Conservation (phyloP, 208 protist species). For the Acanthamoeba royreba region DNA sequence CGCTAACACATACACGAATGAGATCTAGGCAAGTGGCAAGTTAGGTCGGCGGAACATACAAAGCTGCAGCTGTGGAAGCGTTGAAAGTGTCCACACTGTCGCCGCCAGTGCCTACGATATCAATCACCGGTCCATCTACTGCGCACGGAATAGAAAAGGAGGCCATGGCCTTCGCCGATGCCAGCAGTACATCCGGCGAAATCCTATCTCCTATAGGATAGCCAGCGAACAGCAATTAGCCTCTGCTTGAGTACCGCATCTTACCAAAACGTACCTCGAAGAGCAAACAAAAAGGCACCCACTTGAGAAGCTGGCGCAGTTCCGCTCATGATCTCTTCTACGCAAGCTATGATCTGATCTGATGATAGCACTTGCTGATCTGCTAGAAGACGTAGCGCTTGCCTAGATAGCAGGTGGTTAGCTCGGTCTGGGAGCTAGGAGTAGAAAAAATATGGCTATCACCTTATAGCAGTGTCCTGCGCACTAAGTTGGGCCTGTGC, state of each 20-base stretch:
- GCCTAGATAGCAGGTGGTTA: neutral
- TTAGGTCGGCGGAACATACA: neutral
- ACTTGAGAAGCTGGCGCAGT: neutral
- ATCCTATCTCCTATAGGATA: neutral
- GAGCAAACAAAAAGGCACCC: neutral
- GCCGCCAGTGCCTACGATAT: constrained; percentile 44
- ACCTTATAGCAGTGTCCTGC: neutral
- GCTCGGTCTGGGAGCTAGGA: neutral
- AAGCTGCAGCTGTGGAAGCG: constrained; percentile 36
- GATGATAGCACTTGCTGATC: neutral
- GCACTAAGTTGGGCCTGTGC: neutral
- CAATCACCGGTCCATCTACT: neutral
- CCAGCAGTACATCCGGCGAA: neutral
- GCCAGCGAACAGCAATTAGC: neutral
- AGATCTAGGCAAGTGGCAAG: neutral
- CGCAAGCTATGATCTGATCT: constrained; percentile 13
- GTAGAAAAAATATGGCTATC: neutral
- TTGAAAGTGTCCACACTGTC: constrained; percentile 48
- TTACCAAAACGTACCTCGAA: neutral
- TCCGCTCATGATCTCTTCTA: neutral
- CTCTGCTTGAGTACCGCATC: neutral
- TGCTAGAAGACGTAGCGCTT: neutral
- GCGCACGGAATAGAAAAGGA: constrained; percentile 3
- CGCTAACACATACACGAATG: neutral
- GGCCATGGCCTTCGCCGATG: constrained; percentile 9